Evolutionary conservation across 108 stramenopile genomes (phyloP).

Genomic region (Conticribra guillardii): DNA sequence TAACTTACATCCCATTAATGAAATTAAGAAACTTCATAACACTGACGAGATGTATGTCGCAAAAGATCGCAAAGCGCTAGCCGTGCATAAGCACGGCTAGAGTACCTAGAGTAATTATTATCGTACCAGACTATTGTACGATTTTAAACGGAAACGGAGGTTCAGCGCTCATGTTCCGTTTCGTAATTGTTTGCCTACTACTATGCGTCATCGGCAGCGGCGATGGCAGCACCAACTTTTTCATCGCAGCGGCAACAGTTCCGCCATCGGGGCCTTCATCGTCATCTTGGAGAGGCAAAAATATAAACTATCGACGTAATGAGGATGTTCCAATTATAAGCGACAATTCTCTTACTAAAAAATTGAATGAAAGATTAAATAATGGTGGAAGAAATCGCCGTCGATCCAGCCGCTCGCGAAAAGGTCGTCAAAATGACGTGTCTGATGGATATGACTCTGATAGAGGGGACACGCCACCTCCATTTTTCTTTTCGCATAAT

Average conservation of each 20-base stretch:
- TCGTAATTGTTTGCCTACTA: not conserved
- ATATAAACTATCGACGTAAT: slow-evolving; percentile 7
- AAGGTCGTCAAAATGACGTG: too few relatives aligned
- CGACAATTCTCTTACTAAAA: not conserved
- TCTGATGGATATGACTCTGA: too few relatives aligned
- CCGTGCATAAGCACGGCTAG: too few relatives aligned
- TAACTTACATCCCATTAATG: too few relatives aligned
- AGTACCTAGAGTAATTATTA: too few relatives aligned
- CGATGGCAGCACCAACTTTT: not conserved
- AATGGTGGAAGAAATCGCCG: not conserved
- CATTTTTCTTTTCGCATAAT: too few relatives aligned
- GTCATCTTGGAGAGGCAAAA: slow-evolving; percentile 14
- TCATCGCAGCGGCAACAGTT: slow-evolving; percentile 10
- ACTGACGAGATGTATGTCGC: too few relatives aligned
- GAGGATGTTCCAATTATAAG: slow-evolving; percentile 41
- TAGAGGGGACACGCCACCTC: too few relatives aligned
- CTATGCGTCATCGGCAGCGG: not conserved
- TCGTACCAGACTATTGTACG: too few relatives aligned
- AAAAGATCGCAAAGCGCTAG: too few relatives aligned
- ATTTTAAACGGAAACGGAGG: too few relatives aligned
- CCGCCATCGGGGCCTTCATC: slow-evolving; percentile 4
- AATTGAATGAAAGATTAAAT: not conserved
- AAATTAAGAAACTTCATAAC: too few relatives aligned
- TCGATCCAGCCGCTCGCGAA: not conserved
- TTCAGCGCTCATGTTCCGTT: slow-evolving; percentile 9